Evolutionary conservation across 768 basidiomycete genomes (phyloP), one percentile per base, ranked within the genome.

Genomic region (Boletus reticulatus): DNA sequence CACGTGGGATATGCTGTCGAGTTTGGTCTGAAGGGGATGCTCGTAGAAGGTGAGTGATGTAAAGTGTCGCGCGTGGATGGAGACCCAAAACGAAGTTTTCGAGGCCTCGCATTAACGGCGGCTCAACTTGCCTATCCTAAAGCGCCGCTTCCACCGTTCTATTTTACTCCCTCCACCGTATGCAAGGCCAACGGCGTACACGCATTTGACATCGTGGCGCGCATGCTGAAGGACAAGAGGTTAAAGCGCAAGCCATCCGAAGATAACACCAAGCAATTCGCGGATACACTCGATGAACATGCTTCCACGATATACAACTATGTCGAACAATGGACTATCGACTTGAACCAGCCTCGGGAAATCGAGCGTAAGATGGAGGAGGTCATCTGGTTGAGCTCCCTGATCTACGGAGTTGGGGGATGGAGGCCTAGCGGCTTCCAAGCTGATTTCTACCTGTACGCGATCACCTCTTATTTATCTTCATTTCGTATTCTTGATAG

Each of bases 361-460:
- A 61, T 83, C 8, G 73, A 76, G n/a, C 65, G 72, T n/a, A 88
- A 86, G 67, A 73, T 85, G 22, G 83, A 84, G 59, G 87, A 89
- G 61, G 61, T 89, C 6, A 63, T 72, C 4, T 89, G 85, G 83
- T 68, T 78, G 19, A 77, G 74, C 42, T 71, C 71, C 0, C 54
- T 86, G 14, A 62, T 85, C 19, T 89, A 84, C 57, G 83, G 77
- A 2, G 71, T 84, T 19, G 34, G 34, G 2, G 34, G 79, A 76
- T 10, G 85, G 73, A 68, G 83, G 64, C 75, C 78, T 34, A 80
- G 78, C 0, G 82, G 87, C 54, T 55, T 59, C 27, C 43, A 13
- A 45, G 50, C 63, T 8, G 58, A 70, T 32, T 87, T 88, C 67
- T 79, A 81, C 73, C 52, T 75, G 85, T 88, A 56, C 11, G 69